phyloP scores from a whole-genome alignment of 164 flowering plant species.

The Dillenia suffruticosa region DNA sequence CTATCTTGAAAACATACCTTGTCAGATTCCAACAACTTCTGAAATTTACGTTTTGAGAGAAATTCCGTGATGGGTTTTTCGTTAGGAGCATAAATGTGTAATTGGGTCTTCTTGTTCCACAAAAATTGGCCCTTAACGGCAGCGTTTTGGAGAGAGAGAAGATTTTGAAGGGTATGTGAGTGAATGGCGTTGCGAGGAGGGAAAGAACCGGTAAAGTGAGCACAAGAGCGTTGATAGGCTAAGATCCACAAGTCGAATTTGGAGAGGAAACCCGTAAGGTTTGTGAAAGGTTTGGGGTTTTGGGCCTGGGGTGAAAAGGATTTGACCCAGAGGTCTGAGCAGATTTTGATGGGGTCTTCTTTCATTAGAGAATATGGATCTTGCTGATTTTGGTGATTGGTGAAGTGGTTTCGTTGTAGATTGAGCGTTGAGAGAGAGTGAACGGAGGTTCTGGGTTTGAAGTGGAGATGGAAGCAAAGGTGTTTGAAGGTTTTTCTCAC shows the following conservation, averaged over 20 bases:
- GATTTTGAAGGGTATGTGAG: conserved; percentile 40
- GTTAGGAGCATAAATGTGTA: conserved; percentile 53
- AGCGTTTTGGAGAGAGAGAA: conserved; percentile 62
- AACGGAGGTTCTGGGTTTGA: conserved; percentile 7
- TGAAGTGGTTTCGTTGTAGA: conserved; percentile 8
- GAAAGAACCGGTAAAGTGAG: conserved; percentile 74
- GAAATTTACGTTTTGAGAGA: conserved; percentile 48
- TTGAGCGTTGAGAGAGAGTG: conserved; percentile 13
- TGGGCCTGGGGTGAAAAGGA: conserved; percentile 47
- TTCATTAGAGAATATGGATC: conserved; percentile 70
- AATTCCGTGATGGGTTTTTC: conserved; percentile 32
- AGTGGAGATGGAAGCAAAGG: conserved; percentile 16
- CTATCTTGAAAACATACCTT: conserved; percentile 69
- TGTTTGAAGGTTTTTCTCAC: conserved; percentile 48
- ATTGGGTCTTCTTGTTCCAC: conserved; percentile 54
- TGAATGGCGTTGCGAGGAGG: conserved; percentile 76
- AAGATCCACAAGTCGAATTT: conserved; percentile 91
- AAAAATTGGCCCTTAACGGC: conserved; percentile 46
- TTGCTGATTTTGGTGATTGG: conserved; percentile 14
- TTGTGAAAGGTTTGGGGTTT: conserved; percentile 36
- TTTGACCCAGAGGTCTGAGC: conserved; percentile 71
- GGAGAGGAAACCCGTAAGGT: conserved; percentile 79
- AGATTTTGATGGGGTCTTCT: conserved; percentile 75
- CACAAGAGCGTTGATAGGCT: conserved; percentile 86
- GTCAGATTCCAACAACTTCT: conserved; percentile 38